Percentiles rank a stretch among this genome's conserved stretches.
These are phyloP conservation scores for Bruguiera gymnorhiza DNA, from an alignment of 345 rosid species.

Conservation along the genomic window DNA sequence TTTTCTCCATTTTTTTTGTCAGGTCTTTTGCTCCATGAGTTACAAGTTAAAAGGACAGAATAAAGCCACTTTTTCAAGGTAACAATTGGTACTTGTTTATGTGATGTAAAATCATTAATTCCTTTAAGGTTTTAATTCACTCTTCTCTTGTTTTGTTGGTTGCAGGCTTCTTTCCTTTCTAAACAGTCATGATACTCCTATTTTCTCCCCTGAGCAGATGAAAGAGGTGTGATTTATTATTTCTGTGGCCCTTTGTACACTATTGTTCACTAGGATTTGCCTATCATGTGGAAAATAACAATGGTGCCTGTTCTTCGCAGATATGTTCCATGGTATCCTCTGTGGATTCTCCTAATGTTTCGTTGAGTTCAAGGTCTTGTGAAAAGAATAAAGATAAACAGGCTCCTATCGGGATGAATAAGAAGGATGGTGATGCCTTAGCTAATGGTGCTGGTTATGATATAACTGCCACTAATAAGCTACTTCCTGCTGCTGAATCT, in stretches of 20 bases:
- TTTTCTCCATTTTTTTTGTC: constrained; percentile 23
- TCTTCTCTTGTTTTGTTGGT: constrained; percentile 10
- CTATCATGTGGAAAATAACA: constrained; percentile 12
- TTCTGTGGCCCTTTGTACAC: constrained; percentile 1
- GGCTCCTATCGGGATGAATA: constrained; percentile 18
- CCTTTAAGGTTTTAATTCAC: constrained; percentile 7
- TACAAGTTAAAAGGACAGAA: constrained; percentile 45
- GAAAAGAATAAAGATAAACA: constrained; percentile 35
- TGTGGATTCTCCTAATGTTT: constrained; percentile 26
- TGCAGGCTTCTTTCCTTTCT: constrained; percentile 62
- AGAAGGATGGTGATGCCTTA: constrained; percentile 31
- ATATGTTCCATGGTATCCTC: constrained; percentile 47
- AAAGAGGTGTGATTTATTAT: constrained; percentile 54
- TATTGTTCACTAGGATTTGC: constrained; percentile 6
- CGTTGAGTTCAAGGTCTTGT: constrained; percentile 20
- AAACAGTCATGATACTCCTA: constrained; percentile 42
- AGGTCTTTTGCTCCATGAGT: constrained; percentile 67
- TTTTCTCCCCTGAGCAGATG: constrained; percentile 49
- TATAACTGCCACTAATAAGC: constrained; percentile 16
- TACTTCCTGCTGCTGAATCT: constrained; percentile 21
- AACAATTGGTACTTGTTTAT: background rate
- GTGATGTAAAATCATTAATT: constrained; percentile 2
- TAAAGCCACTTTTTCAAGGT: constrained; percentile 63
- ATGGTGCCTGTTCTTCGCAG: constrained; percentile 41
- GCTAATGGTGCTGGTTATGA: constrained; percentile 25